Base-by-base conservation (phyloP, 116 monocot genomes). In the Phalaenopsis hybrid region DNA sequence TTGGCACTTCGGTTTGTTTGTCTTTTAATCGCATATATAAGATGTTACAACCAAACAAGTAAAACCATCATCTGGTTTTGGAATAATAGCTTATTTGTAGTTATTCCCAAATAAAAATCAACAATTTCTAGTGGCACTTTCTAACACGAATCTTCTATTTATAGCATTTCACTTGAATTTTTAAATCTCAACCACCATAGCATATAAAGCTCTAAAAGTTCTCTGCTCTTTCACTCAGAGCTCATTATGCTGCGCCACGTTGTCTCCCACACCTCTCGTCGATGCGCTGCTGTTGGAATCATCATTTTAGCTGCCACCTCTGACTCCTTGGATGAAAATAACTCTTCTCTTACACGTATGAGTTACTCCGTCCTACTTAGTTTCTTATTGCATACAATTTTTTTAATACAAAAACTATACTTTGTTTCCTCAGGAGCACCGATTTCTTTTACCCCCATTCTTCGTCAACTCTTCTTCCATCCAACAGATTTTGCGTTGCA, bases 221-320 rank as follows among this genome's bases (percentile, higher is more conserved):
- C 8, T 20, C 31, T 52, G 46, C 1, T 28, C 55, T 0, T 33
- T 33, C 17, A 8, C 13, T n/a, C 41, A 49, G 37, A 23, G 58
- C 43, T 20, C 46, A 15, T 44, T 58, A 82, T 82, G 82, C 18
- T 82, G 13, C 76, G 76, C 17, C 37, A 9, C 44, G 33, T 76
- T n/a, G 41, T 28, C 23, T 58, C 46, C 17, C 74, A 75, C 43
- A 15, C 51, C 13, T 77, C 15, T 51, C 44, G 77, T 44, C 79
- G 49, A 16, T 15, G 81, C 46, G 28, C 55, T 17, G 68, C 83
- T 6, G 65, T 51, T 10, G 87, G 85, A 5, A 48, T 75, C 74
- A 2, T 89, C 33, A 81, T 78, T 61, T 59, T 89, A 12, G 81
- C 57, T 28, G 82, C 68, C 74, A 8, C 6, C 48, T 15, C 44